Evolutionary conservation across 768 basidiomycete genomes (phyloP).

Genomic region (Thelephora aurantiotincta): DNA sequence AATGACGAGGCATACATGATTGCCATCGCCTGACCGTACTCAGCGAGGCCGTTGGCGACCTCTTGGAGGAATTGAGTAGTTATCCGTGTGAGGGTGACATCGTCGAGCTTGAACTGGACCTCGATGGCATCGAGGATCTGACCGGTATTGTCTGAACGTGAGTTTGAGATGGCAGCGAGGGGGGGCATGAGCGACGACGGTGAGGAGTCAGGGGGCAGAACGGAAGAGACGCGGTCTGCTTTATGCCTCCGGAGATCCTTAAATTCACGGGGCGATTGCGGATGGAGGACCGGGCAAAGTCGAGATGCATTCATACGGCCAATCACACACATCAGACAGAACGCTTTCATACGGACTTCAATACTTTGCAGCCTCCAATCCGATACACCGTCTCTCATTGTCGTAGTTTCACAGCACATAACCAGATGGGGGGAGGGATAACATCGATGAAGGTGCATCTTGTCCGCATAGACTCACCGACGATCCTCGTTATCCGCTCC

Average conservation of each 20-base stretch:
- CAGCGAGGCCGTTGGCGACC: conserved; percentile 54
- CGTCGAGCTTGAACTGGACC: conserved; percentile 53
- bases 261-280: too few relatives aligned
- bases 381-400: too few relatives aligned
- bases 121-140: conserved; percentile 51
- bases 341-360: too few relatives aligned
- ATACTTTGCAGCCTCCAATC: too few relatives aligned
- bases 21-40: conserved; percentile 73
- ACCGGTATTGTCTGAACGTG: conserved; percentile 24
- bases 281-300: too few relatives aligned
- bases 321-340: too few relatives aligned
- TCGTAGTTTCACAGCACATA: too few relatives aligned
- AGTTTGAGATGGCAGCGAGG: conserved; percentile 25
- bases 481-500: too few relatives aligned
- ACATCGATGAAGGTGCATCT: too few relatives aligned
- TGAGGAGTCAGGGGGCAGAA: conserved; percentile 2
- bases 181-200: conserved; percentile 16
- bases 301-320: too few relatives aligned
- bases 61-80: conserved; percentile 72
- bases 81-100: conserved; percentile 50
- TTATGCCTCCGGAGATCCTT: neutral
- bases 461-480: too few relatives aligned
- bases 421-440: too few relatives aligned
- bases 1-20: conserved; percentile 56
- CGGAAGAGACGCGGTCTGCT: conserved; percentile 1